Percentiles rank a stretch among this genome's conserved stretches.
phyloP scores from a whole-genome alignment of 441 rosid genomes.

The Daphne laureola region DNA sequence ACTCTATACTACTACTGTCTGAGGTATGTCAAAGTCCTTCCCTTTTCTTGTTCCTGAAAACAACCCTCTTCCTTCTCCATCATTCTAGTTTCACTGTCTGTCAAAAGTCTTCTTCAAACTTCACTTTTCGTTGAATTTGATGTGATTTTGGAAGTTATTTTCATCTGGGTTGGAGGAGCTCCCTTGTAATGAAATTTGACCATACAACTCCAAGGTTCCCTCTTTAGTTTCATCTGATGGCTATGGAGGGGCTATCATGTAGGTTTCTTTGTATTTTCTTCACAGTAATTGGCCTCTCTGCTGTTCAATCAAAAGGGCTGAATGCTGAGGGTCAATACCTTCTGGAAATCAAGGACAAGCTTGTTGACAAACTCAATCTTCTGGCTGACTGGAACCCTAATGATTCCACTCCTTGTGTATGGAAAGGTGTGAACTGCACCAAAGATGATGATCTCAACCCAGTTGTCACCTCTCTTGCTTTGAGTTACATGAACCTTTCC shows the following conservation, averaged over 20 bases:
- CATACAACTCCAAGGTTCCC: conserved; percentile 9
- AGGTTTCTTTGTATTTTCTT: conserved; percentile 14
- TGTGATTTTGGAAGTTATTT: conserved; percentile 7
- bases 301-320: conserved; percentile 39
- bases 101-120: neutral
- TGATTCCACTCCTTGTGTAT: conserved; percentile 75
- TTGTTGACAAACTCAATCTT: conserved; percentile 37
- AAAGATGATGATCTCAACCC: conserved; percentile 22
- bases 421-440: conserved; percentile 75
- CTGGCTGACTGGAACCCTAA: conserved; percentile 55
- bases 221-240: conserved; percentile 11
- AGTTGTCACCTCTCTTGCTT: conserved; percentile 50
- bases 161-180: conserved; percentile 14
- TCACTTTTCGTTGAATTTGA: neutral
- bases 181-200: conserved; percentile 13
- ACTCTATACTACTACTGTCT: neutral
- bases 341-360: conserved; percentile 46
- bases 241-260: conserved; percentile 30
- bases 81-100: conserved; percentile 4
- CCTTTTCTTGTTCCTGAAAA: conserved; percentile 9
- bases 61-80: conserved; percentile 2
- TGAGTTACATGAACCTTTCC: conserved; percentile 56
- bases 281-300: conserved; percentile 31
- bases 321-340: conserved; percentile 71
- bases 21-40: conserved; percentile 29